Conservation (phyloP, 176 grass and related monocot genomes). For the Phragmites australis region DNA sequence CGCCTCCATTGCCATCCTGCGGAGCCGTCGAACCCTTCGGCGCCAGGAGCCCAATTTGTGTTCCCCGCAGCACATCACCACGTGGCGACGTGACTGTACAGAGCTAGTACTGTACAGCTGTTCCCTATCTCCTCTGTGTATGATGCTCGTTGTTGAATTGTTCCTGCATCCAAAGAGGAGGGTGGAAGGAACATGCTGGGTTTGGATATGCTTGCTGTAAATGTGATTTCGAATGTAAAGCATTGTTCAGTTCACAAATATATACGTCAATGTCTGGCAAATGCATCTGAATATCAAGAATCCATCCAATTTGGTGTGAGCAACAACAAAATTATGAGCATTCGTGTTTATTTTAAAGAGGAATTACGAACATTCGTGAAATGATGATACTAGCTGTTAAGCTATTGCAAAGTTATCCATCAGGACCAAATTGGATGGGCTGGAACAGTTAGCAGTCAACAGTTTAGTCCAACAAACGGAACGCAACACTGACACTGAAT, state of each 20-base stretch:
- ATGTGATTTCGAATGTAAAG: conserved; percentile 19
- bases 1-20: too few species aligned
- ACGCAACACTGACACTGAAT: background rate
- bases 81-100: too few species aligned
- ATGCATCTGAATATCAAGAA: background rate
- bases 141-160: background rate
- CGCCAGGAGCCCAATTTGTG: too few species aligned
- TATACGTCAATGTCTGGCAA: background rate
- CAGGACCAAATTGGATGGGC: background rate
- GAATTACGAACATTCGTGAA: background rate
- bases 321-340: background rate
- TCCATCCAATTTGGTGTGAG: background rate
- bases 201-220: conserved; percentile 39
- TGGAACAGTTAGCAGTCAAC: background rate
- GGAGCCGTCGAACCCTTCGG: too few species aligned
- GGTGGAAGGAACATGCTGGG: background rate
- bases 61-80: too few species aligned
- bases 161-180: conserved; percentile 21
- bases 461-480: background rate
- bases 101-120: too few species aligned
- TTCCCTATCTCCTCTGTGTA: background rate
- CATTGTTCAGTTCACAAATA: conserved; percentile 17
- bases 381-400: too few species aligned
- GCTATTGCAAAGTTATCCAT: background rate
- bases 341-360: background rate